Base-by-base conservation (phyloP, 495 filamentous ascomycete genomes). In the Penicillium bovifimosum region DNA sequence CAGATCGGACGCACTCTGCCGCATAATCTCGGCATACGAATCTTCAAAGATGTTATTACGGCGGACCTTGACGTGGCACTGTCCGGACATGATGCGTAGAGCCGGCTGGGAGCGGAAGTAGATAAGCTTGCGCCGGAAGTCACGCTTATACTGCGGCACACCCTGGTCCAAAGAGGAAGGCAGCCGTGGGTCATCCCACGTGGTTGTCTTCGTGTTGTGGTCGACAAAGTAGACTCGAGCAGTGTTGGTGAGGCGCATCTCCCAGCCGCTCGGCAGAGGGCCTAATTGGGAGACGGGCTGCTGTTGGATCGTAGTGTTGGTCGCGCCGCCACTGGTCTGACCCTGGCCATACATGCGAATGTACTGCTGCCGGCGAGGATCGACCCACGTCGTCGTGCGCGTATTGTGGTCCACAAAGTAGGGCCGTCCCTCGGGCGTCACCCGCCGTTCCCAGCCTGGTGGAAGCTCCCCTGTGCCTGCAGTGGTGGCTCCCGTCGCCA, bases 331-430 rank as follows among this genome's bases (percentile, higher is more conserved):
- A n/a, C 75, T 71, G 58, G 81, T 87, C 13, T 66, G 60, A 13
- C 60, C 60, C 20, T 86, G 85, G 5, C 90, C 92, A 64, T 96
- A 97, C 90, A 95, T 96, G 31, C 93, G 81, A 54, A 98, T 96
- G 71, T 96, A 98, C 68, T 97, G 93, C 73, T 96, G 92, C 41
- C 93, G 86, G 48, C 93, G 86, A 26, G 93, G 93, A 67, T 98
- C 93, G n/a, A 98, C 93, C 93, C 93, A 98, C 5, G 93, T 98
- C 7, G 93, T 98, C 5, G 95, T 97, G 49, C 93, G 85, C 13
- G 95, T 97, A 68, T 97, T 98, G 72, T 98, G 93, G 66, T 98
- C 93, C n/a, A 98, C 93, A 69, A 96, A 98, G 68, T 98, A 98
- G 17, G 91, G 75, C 45, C 93, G 81, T 27, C 92, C 92, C 76